Evolutionary conservation across 805 yeast species (phyloP).

Genomic region (Starmerella sirachaensis): DNA sequence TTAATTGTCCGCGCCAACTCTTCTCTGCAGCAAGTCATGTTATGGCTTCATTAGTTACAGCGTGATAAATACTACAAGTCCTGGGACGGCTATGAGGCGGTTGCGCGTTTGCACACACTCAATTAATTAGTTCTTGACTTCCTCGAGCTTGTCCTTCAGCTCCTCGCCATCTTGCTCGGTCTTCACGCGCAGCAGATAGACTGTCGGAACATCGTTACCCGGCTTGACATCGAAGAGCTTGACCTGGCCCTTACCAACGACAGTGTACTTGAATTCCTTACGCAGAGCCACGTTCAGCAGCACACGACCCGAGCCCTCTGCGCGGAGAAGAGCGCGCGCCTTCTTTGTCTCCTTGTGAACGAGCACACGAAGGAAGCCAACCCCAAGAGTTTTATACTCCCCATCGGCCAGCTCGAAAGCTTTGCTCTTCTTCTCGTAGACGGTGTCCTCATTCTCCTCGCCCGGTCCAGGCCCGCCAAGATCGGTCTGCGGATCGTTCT

Average conservation of each 20-base stretch:
- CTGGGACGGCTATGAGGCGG: neutral
- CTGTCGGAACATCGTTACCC: slow-evolving; percentile 44
- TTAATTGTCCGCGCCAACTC: too few species aligned
- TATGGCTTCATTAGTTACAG: too few species aligned
- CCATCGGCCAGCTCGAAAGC: slow-evolving; percentile 50
- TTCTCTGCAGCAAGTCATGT: too few species aligned
- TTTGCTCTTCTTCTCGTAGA: slow-evolving; percentile 59
- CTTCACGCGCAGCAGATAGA: slow-evolving; percentile 67
- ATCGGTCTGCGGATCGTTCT: slow-evolving; percentile 32
- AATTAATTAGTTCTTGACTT: slow-evolving; percentile 18
- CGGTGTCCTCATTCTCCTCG: slow-evolving; percentile 64
- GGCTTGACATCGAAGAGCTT: slow-evolving; percentile 50
- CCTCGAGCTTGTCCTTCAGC: slow-evolving; percentile 32
- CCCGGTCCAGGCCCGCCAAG: slow-evolving; percentile 57
- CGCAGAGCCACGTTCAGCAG: slow-evolving; percentile 55
- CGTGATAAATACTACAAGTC: too few species aligned
- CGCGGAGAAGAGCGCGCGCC: slow-evolving; percentile 62
- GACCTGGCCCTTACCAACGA: slow-evolving; percentile 53
- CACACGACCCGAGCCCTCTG: slow-evolving; percentile 79
- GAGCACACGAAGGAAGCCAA: slow-evolving; percentile 71
- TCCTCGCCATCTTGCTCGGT: slow-evolving; percentile 55
- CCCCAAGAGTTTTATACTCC: slow-evolving; percentile 37
- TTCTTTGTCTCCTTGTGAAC: slow-evolving; percentile 49
- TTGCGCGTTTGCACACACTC: neutral
- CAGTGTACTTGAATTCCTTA: slow-evolving; percentile 46